Evolutionary conservation across 164 flowering plant species (phyloP).

Genomic region (Hamamelis virginiana): DNA sequence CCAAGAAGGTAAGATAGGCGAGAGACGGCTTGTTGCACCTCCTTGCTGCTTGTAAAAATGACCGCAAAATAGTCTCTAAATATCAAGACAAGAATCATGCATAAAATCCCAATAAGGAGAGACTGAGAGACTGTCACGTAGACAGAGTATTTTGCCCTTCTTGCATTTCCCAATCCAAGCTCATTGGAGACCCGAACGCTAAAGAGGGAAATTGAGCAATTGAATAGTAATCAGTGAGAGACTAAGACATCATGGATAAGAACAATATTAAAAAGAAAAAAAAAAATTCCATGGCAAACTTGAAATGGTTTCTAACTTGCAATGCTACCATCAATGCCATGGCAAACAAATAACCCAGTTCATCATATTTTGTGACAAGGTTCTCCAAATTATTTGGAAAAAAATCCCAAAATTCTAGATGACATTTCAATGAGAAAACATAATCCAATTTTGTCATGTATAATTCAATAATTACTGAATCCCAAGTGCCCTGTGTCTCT

Average conservation of each 20-base stretch:
- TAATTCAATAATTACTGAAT: too few relatives aligned
- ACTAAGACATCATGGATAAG: too few relatives aligned
- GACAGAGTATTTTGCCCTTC: constrained; percentile 55
- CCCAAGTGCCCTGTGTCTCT: too few relatives aligned
- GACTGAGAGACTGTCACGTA: constrained; percentile 45
- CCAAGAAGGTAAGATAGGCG: constrained; percentile 48
- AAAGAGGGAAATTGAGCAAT: background rate
- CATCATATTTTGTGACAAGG: too few relatives aligned
- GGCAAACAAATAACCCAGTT: too few relatives aligned
- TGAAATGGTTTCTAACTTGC: too few relatives aligned
- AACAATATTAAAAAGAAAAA: background rate
- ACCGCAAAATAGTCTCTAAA: constrained; percentile 39
- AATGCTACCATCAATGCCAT: too few relatives aligned
- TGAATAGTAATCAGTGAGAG: background rate
- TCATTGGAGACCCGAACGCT: constrained; percentile 69
- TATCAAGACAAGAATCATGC: constrained; percentile 37
- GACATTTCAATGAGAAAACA: too few relatives aligned
- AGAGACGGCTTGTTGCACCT: constrained; percentile 39
- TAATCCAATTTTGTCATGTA: background rate
- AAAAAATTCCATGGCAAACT: too few relatives aligned
- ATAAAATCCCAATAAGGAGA: constrained; percentile 45
- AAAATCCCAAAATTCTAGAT: too few relatives aligned
- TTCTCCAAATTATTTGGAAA: too few relatives aligned
- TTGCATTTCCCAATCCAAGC: constrained; percentile 52
- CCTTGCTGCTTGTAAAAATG: constrained; percentile 48